These are phyloP conservation scores for Candida buenavistaensis DNA, from an alignment of 1,139 yeast species.

Conservation along the genomic window DNA sequence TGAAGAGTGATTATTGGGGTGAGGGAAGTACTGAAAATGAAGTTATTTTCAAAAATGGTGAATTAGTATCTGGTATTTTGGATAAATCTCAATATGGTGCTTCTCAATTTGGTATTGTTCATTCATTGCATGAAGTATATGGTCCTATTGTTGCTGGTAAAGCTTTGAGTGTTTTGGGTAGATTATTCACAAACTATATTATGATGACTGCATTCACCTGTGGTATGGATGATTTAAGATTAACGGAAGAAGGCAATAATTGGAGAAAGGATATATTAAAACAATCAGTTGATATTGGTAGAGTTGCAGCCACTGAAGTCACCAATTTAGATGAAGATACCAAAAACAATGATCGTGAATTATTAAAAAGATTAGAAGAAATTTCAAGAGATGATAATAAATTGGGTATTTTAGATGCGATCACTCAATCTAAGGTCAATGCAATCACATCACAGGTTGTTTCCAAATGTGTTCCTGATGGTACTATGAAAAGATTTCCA, in stretches of 20 bases:
- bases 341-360: conserved; percentile 66
- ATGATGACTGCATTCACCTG: conserved; percentile 95
- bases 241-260: conserved; percentile 85
- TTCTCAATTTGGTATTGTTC: conserved; percentile 94
- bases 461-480: conserved; percentile 90
- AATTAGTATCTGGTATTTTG: conserved; percentile 83
- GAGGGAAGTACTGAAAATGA: conserved; percentile 77
- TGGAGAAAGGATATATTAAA: conserved; percentile 85
- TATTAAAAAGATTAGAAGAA: conserved; percentile 86
- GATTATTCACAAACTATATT: conserved; percentile 91
- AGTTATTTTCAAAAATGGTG: conserved; percentile 85
- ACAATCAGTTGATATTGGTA: conserved; percentile 78
- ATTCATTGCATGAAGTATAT: conserved; percentile 92
- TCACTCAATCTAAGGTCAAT: conserved; percentile 91
- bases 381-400: conserved; percentile 91
- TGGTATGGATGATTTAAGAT: conserved; percentile 98
- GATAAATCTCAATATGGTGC: conserved; percentile 99
- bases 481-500: conserved; percentile 95
- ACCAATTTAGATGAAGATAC: conserved; percentile 72
- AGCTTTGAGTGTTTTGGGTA: conserved; percentile 84
- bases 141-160: conserved; percentile 92
- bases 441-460: conserved; percentile 92
- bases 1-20: conserved; percentile 96
- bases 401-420: conserved; percentile 92
- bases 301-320: conserved; percentile 92